Evolutionary conservation across 2,329 filamentous ascomycete genomes (phyloP).

Genomic region (Aureobasidium lini): DNA sequence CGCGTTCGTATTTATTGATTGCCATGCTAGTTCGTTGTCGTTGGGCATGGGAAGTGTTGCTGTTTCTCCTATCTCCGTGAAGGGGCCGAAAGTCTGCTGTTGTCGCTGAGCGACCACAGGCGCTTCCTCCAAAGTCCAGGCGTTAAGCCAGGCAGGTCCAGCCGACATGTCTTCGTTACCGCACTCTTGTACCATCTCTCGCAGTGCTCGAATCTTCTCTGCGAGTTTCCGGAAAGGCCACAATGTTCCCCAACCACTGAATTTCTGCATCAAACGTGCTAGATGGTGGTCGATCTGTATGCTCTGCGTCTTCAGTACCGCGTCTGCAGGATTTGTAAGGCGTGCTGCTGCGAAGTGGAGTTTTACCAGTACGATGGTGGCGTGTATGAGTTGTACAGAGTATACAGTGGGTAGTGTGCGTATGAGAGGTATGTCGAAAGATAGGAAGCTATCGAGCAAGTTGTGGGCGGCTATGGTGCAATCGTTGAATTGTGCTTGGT

Average conservation of each 20-base stretch:
- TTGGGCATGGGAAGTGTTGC: background rate
- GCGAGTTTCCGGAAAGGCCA: background rate
- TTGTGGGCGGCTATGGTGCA: background rate
- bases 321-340: background rate
- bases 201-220: background rate
- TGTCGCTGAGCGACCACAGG: no score
- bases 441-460: background rate
- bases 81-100: no score
- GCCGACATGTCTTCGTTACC: background rate
- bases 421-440: background rate
- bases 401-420: background rate
- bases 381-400: background rate
- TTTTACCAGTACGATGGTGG: background rate
- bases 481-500: background rate
- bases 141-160: background rate
- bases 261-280: background rate
- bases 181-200: background rate
- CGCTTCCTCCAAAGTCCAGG: background rate
- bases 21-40: background rate
- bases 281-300: background rate
- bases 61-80: background rate
- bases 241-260: background rate
- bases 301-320: background rate
- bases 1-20: background rate
- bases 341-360: background rate